Evolutionary conservation across 225 moss, liverwort and hornwort species (phyloP).

Genomic region (Neckera pumila): DNA sequence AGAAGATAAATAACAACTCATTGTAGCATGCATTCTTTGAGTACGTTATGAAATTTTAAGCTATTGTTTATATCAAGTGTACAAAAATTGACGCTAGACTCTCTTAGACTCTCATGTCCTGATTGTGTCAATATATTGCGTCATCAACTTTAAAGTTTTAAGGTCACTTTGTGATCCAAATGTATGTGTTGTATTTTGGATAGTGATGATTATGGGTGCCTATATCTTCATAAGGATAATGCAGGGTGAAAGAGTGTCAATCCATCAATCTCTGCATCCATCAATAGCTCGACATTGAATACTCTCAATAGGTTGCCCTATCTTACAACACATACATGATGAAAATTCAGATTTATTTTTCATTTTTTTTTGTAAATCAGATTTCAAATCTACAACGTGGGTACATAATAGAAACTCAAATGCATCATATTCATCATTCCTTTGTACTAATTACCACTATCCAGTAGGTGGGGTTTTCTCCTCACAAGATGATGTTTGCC

Average conservation of each 20-base stretch:
- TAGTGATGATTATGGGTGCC: not conserved
- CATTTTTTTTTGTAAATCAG: too few relatives aligned
- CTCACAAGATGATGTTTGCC: not conserved
- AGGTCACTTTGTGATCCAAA: accelerated
- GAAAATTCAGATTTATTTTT: not conserved
- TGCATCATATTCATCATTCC: not conserved
- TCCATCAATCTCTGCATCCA: not conserved
- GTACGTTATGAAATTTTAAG: not conserved
- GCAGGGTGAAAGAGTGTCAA: not conserved
- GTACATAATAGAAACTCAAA: not conserved
- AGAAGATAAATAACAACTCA: accelerated
- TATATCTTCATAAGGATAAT: not conserved
- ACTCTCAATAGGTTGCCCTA: not conserved
- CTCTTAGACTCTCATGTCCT: accelerated
- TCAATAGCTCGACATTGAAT: not conserved
- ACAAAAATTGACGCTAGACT: accelerated
- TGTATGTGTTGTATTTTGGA: not conserved
- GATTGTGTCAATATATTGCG: not conserved
- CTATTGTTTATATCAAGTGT: not conserved
- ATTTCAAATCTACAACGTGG: not conserved
- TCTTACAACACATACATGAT: not conserved
- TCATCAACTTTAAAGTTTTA: not conserved
- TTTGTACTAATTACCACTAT: not conserved
- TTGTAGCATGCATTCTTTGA: not conserved
- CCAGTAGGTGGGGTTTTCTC: not conserved